Evolutionary conservation across 768 basidiomycete species (phyloP).

Genomic region (Rhodotorula toruloides): DNA sequence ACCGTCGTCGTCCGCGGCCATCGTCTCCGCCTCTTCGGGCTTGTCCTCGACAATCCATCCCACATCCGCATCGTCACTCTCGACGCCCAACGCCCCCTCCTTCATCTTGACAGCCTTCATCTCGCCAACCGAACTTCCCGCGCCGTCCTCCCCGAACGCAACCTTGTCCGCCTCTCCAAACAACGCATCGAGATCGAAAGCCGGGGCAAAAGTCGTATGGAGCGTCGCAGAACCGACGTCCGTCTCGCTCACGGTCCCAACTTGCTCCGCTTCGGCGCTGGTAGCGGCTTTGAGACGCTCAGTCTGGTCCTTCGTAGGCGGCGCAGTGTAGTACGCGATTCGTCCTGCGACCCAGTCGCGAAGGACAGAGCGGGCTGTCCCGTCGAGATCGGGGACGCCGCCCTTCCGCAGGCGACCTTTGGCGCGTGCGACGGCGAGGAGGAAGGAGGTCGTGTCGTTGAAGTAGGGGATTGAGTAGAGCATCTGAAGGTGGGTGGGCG

Average conservation of each 20-base stretch:
- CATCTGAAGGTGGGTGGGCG: conserved; percentile 64
- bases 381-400: conserved; percentile 79
- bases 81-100: conserved; percentile 48
- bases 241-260: conserved; percentile 55
- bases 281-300: conserved; percentile 49
- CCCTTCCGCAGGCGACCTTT: conserved; percentile 83
- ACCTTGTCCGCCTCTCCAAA: conserved; percentile 75
- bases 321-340: conserved; percentile 78
- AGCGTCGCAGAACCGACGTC: conserved; percentile 76
- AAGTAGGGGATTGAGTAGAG: conserved; percentile 80
- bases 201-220: conserved; percentile 64
- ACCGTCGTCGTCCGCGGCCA: conserved; percentile 22
- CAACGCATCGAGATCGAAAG: conserved; percentile 74
- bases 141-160: conserved; percentile 58
- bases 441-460: conserved; percentile 66
- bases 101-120: conserved; percentile 46
- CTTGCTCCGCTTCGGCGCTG: conserved; percentile 15
- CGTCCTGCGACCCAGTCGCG: conserved; percentile 88
- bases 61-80: conserved; percentile 45
- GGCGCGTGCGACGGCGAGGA: conserved; percentile 80
- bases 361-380: conserved; percentile 73
- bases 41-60: conserved; percentile 36
- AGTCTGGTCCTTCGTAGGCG: conserved; percentile 53
- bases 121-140: conserved; percentile 49
- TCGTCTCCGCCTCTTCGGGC: conserved; percentile 15